phyloP scores from a whole-genome alignment of 202 grass and related monocot species.

The Musa balbisiana region DNA sequence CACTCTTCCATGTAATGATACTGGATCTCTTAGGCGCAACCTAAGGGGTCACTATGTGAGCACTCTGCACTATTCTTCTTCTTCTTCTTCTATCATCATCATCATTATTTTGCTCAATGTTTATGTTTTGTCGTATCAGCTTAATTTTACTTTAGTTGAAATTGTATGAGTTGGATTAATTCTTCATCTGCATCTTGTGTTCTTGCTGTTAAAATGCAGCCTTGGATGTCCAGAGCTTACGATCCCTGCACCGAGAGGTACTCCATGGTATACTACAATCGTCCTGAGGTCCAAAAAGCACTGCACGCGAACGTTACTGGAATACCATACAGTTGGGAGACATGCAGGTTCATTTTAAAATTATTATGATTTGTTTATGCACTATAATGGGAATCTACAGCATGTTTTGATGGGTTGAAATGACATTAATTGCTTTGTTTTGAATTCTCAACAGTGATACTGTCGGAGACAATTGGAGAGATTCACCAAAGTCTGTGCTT shows the following conservation, averaged over 20 bases:
- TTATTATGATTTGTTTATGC: not conserved
- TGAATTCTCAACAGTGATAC: constrained; percentile 29
- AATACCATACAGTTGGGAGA: constrained; percentile 55
- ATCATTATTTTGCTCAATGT: not conserved
- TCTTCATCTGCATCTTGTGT: not conserved
- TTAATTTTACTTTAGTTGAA: not conserved
- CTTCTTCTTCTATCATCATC: not conserved
- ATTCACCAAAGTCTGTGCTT: constrained; percentile 64
- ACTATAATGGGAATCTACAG: too few species aligned
- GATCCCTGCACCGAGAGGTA: constrained; percentile 66
- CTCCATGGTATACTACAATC: constrained; percentile 57
- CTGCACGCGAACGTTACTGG: constrained; percentile 73
- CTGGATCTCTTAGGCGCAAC: constrained; percentile 3
- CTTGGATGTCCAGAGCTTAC: constrained; percentile 60
- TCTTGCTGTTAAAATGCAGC: constrained; percentile 25
- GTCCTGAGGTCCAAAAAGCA: constrained; percentile 56
- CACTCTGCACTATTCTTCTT: not conserved
- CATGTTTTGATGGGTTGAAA: not conserved
- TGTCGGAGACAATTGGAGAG: constrained; percentile 44
- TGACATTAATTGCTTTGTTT: not conserved
- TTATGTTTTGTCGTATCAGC: not conserved
- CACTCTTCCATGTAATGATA: constrained; percentile 50
- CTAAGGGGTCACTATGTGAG: constrained; percentile 43
- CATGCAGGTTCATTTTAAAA: constrained; percentile 48
- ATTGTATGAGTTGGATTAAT: not conserved